These are phyloP conservation scores for Backusella australiensis DNA, from an alignment of 192 early-diverging fungal species.

Conservation along the genomic window DNA sequence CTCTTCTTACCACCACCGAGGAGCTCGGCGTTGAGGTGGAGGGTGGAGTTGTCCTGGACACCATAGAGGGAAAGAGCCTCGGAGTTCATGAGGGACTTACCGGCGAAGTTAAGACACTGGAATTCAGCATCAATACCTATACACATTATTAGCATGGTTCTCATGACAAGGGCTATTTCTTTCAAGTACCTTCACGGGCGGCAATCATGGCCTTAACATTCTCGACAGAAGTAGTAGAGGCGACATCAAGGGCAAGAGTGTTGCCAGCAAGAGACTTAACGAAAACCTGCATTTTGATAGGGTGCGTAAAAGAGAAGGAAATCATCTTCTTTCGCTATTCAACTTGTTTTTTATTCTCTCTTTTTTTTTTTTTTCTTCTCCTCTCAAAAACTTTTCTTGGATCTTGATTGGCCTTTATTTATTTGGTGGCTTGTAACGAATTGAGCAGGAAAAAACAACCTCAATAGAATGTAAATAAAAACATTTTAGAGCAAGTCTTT, in stretches of 20 bases:
- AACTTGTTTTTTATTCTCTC: background rate
- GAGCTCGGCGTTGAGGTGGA: conserved; percentile 67
- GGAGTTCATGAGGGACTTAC: conserved; percentile 45
- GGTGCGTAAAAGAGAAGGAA: conserved; percentile 43
- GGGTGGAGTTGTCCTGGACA: conserved; percentile 69
- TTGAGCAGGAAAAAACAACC: too few species aligned
- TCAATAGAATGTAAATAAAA: background rate
- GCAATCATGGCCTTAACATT: conserved; percentile 56
- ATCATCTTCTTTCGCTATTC: background rate
- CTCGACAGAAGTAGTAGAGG: conserved; percentile 44
- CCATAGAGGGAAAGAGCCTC: conserved; percentile 44
- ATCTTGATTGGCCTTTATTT: background rate
- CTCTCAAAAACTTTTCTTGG: background rate
- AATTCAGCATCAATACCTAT: conserved; percentile 56
- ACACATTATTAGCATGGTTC: too few species aligned
- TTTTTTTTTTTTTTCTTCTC: background rate
- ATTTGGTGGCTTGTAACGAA: background rate
- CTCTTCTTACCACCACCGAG: conserved; percentile 95
- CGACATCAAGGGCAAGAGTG: conserved; percentile 58
- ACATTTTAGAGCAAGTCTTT: background rate
- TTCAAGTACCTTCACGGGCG: conserved; percentile 42
- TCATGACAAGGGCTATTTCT: background rate
- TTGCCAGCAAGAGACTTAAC: conserved; percentile 62
- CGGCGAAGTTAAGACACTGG: conserved; percentile 53
- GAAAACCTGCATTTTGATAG: conserved; percentile 53